Conservation (phyloP, 495 filamentous ascomycete genomes). For the Penicillium cinerascens region DNA sequence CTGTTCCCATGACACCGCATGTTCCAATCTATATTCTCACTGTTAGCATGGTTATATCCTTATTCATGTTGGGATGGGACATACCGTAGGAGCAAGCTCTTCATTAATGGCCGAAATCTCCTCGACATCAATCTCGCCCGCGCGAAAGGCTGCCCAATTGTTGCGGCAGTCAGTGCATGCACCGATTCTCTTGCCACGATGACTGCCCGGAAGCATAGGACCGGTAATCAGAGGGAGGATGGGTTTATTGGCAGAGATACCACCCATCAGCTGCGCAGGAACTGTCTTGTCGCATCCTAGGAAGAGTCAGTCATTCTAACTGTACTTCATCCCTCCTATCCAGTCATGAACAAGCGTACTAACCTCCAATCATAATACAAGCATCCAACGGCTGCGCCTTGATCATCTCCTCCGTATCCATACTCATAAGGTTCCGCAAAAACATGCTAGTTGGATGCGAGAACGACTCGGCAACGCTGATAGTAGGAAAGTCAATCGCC, state of each 20-base stretch:
- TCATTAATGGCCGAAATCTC: constrained; percentile 65
- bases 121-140: constrained; percentile 59
- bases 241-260: constrained; percentile 66
- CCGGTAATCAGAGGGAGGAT: constrained; percentile 61
- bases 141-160: constrained; percentile 64
- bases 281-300: constrained; percentile 65
- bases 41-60: background rate
- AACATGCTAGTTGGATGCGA: constrained; percentile 67
- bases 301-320: background rate
- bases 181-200: constrained; percentile 54
- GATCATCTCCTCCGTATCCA: constrained; percentile 74
- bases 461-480: constrained; percentile 62
- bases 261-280: constrained; percentile 66
- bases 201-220: constrained; percentile 65
- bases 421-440: constrained; percentile 64
- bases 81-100: constrained; percentile 61
- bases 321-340: background rate
- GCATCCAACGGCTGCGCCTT: constrained; percentile 61
- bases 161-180: constrained; percentile 66
- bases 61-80: constrained; percentile 3
- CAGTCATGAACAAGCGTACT: constrained; percentile 2
- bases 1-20: constrained; percentile 69
- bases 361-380: constrained; percentile 62
- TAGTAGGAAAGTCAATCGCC: constrained; percentile 64
- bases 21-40: constrained; percentile 49